phyloP scores from a whole-genome alignment of 495 filamentous ascomycete species.

The Podospora bellae-mahoneyi region DNA sequence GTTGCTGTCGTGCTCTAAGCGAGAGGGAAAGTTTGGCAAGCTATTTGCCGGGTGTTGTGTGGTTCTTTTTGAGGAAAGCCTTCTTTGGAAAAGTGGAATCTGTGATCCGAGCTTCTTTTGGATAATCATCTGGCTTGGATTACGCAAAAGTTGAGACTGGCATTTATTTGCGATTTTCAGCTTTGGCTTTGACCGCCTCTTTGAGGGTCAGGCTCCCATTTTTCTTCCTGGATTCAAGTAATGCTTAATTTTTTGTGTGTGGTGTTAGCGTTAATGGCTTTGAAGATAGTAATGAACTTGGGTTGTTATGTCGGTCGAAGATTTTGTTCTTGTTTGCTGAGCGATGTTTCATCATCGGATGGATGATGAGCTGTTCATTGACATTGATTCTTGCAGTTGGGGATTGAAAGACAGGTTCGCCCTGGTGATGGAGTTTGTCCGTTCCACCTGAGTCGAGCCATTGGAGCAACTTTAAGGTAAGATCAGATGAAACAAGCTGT shows the following conservation, averaged over 20 bases:
- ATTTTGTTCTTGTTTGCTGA: neutral
- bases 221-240: neutral
- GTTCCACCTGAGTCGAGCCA: neutral
- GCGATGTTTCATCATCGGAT: neutral
- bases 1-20: conserved; percentile 34
- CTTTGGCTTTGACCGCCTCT: neutral
- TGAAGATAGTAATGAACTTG: conserved; percentile 11
- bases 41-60: neutral
- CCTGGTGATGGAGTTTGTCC: neutral
- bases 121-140: neutral
- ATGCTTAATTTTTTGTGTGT: conserved; percentile 13
- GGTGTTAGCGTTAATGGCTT: conserved; percentile 11
- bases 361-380: neutral
- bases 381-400: neutral
- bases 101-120: neutral
- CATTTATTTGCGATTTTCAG: neutral
- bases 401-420: neutral
- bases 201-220: neutral
- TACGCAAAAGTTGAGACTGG: neutral
- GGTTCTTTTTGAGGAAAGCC: neutral
- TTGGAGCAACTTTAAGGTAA: neutral
- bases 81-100: neutral
- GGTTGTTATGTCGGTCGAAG: neutral
- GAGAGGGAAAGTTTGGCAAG: neutral
- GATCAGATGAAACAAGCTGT: neutral